Conservation (phyloP, 768 basidiomycete genomes). For the Lactarius psammicola region DNA sequence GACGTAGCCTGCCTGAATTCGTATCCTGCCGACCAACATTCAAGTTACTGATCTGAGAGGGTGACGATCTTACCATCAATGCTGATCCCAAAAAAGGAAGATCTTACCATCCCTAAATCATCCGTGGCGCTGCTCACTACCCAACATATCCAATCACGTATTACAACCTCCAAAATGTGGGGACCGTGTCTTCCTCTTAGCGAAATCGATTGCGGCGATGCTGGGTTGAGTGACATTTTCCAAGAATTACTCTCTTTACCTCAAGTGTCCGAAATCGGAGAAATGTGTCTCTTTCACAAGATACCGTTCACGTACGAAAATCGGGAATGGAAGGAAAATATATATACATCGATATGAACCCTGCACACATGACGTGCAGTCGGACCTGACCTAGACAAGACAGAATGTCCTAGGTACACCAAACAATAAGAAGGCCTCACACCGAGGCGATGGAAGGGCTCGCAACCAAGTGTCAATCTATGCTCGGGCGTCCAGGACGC, state of each 20-base stretch:
- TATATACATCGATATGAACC: slow-evolving; percentile 3
- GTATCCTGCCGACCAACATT: neutral
- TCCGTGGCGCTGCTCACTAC: neutral
- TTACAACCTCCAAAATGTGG: neutral
- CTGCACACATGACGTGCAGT: slow-evolving; percentile 25
- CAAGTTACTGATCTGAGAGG: neutral
- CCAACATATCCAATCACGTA: neutral
- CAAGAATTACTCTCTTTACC: neutral
- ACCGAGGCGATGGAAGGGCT: neutral
- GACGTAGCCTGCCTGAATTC: neutral
- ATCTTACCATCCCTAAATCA: neutral
- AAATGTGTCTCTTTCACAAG: neutral
- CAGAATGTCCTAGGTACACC: neutral
- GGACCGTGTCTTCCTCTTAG: neutral
- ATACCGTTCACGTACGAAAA: neutral
- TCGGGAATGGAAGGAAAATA: neutral
- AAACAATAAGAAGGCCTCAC: slow-evolving; percentile 16
- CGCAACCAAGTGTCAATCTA: too few relatives aligned
- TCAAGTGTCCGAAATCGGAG: neutral
- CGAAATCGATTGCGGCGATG: neutral
- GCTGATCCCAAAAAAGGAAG: neutral
- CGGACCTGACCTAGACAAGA: neutral
- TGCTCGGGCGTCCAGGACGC: too few relatives aligned
- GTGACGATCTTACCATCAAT: neutral
- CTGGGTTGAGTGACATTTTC: neutral